These are phyloP conservation scores for Rhynchosporium agropyri DNA, from an alignment of 2,329 filamentous ascomycete genomes.

Conservation along the genomic window DNA sequence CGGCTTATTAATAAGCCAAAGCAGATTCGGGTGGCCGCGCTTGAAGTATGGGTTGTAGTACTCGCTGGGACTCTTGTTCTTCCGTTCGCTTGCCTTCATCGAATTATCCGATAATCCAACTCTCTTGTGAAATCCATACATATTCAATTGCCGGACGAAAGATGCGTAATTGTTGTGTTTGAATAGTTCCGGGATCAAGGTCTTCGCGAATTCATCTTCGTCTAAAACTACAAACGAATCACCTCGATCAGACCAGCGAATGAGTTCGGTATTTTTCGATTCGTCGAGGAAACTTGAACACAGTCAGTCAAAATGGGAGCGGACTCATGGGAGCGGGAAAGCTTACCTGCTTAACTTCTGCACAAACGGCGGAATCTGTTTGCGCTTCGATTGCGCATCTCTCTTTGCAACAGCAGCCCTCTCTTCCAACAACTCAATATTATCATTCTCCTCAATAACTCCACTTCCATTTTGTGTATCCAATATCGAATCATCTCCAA, in stretches of 20 bases:
- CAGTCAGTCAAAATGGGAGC: constrained; percentile 33
- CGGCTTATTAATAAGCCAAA: constrained; percentile 97
- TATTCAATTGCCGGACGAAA: constrained; percentile 72
- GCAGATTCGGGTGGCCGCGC: constrained; percentile 84
- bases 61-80: constrained; percentile 97
- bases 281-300: constrained; percentile 82
- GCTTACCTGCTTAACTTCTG: constrained; percentile 94
- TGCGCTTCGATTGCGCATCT: constrained; percentile 86
- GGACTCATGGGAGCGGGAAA: constrained; percentile 27
- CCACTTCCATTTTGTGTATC: constrained; percentile 44
- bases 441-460: constrained; percentile 61
- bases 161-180: constrained; percentile 81
- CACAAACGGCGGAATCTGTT: constrained; percentile 96
- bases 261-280: constrained; percentile 89
- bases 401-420: constrained; percentile 80
- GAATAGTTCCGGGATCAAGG: constrained; percentile 73
- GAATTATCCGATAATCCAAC: constrained; percentile 94
- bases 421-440: constrained; percentile 77
- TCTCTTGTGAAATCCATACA: constrained; percentile 68
- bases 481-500: constrained; percentile 44
- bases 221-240: constrained; percentile 96
- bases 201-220: constrained; percentile 84
- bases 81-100: constrained; percentile 94
- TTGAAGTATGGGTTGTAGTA: constrained; percentile 98
- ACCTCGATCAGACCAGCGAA: constrained; percentile 95